Conservation (phyloP, 345 rosid genomes). For the Rhizophora mangle region DNA sequence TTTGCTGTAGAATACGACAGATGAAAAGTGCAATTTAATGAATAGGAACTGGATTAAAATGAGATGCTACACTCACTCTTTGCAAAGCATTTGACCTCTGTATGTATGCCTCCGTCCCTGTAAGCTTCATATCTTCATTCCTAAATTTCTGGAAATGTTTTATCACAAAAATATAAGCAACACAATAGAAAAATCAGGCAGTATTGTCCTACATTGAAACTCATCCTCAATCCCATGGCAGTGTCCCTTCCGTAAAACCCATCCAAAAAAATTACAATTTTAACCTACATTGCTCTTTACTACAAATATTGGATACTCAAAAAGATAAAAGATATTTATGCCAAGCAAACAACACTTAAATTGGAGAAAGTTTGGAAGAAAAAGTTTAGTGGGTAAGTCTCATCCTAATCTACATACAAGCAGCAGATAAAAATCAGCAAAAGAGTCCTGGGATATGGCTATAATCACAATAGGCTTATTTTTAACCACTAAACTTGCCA, state of each 20-base stretch:
- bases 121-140: conserved; percentile 83
- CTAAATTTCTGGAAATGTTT: conserved; percentile 65
- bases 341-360: neutral
- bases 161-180: neutral
- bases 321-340: neutral
- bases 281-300: too few relatives aligned
- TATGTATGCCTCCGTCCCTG: conserved; percentile 80
- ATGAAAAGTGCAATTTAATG: too few relatives aligned
- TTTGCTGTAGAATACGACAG: too few relatives aligned
- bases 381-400: neutral
- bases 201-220: too few relatives aligned
- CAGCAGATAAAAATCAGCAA: neutral
- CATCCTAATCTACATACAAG: neutral
- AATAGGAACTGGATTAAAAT: neutral
- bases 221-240: too few relatives aligned
- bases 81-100: conserved; percentile 77
- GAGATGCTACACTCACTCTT: conserved; percentile 46
- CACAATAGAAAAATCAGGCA: neutral
- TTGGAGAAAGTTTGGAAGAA: neutral
- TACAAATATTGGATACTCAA: too few relatives aligned
- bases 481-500: too few relatives aligned
- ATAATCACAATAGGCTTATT: too few relatives aligned
- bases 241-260: too few relatives aligned
- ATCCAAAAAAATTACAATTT: too few relatives aligned
- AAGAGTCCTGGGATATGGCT: too few relatives aligned